Percentiles rank a stretch among this genome's conserved stretches.
phyloP scores from a whole-genome alignment of 345 rosid species.

The Bruguiera parviflora region DNA sequence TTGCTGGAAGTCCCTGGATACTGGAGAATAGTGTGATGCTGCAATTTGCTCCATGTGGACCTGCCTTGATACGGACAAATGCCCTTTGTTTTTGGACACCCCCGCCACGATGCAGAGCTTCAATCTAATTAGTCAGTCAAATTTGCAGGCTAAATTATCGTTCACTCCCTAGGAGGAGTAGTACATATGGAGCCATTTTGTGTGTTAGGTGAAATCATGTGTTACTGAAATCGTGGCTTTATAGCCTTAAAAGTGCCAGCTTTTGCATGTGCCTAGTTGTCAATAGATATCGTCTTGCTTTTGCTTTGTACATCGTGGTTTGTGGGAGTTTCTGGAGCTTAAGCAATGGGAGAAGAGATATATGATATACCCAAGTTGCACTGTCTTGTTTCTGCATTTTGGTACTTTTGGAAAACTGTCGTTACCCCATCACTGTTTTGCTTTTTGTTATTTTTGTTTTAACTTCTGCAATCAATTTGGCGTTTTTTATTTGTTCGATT shows the following conservation, averaged over 20 bases:
- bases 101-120: background rate
- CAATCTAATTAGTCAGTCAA: background rate
- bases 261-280: conserved; percentile 12
- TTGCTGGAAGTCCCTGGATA: too few relatives aligned
- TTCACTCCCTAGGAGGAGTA: background rate
- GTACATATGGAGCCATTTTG: background rate
- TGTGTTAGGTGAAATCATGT: background rate
- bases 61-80: too few relatives aligned
- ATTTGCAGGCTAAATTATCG: background rate
- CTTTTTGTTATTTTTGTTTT: background rate
- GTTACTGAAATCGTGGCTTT: background rate
- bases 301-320: background rate
- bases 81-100: too few relatives aligned
- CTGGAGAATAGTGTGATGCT: too few relatives aligned
- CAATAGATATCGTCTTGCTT: background rate
- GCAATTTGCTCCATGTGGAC: too few relatives aligned
- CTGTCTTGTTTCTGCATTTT: too few relatives aligned
- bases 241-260: background rate
- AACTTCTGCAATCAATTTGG: too few relatives aligned
- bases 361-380: background rate
- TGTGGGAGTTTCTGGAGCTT: background rate
- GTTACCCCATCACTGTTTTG: background rate
- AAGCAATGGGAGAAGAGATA: background rate
- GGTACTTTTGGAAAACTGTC: background rate
- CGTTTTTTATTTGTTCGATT: too few relatives aligned